phyloP scores from a whole-genome alignment of 2,329 filamentous ascomycete genomes.

The Cytospora mali region DNA sequence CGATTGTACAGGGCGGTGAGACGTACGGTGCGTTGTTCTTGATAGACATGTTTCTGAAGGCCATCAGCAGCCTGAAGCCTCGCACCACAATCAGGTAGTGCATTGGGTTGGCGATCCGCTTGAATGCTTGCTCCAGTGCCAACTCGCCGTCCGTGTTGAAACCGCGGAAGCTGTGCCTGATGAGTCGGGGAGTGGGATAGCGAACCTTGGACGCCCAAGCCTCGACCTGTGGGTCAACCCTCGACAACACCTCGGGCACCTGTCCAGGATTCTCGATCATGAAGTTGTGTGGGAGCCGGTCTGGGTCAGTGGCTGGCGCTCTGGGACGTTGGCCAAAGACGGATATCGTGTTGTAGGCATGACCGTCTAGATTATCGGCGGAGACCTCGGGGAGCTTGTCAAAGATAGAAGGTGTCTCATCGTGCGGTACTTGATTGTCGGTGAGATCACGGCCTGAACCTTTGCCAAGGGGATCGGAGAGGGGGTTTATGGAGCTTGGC shows the following conservation, averaged over 20 bases:
- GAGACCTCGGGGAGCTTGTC: conserved; percentile 5
- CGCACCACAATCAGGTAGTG: conserved; percentile 6
- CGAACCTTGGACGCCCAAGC: neutral
- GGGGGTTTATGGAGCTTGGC: neutral
- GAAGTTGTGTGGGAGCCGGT: conserved; percentile 12
- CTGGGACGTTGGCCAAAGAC: neutral
- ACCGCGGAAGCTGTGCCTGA: too few species aligned
- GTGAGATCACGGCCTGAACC: neutral
- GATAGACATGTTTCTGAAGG: conserved; percentile 8
- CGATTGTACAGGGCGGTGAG: neutral
- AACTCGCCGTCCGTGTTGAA: neutral
- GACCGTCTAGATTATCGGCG: neutral
- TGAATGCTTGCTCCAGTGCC: conserved; percentile 8
- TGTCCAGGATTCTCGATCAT: conserved; percentile 12
- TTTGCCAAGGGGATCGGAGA: neutral
- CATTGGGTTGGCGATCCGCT: neutral
- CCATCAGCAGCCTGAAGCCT: neutral
- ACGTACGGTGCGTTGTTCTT: conserved; percentile 2
- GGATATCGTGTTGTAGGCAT: neutral
- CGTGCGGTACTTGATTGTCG: neutral
- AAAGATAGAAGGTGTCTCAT: neutral
- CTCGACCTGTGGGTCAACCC: neutral
- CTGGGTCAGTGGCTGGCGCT: neutral
- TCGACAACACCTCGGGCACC: neutral
- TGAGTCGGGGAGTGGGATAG: neutral